These are phyloP conservation scores for Apiospora sp. DNA, from an alignment of 2,329 filamentous ascomycete species.

Conservation along the genomic window DNA sequence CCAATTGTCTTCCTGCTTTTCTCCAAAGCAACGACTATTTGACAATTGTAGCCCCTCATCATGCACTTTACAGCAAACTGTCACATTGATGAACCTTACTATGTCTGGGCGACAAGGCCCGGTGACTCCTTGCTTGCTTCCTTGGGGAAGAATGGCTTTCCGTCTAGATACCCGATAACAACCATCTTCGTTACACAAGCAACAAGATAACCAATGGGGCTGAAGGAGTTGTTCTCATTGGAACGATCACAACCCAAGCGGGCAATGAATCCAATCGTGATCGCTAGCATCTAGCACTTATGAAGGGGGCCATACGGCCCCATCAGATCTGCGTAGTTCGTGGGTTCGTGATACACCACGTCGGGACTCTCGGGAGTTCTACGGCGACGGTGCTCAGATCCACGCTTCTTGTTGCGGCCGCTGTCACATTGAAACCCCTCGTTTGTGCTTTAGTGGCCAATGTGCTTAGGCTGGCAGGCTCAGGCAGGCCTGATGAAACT, in stretches of 20 bases:
- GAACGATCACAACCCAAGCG: not conserved
- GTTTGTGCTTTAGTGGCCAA: not conserved
- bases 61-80: not conserved
- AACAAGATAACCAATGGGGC: not conserved
- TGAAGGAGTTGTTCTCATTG: not conserved
- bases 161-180: too few relatives aligned
- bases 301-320: not conserved
- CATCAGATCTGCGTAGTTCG: too few relatives aligned
- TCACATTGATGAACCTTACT: too few relatives aligned
- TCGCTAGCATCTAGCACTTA: not conserved
- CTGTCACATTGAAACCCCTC: not conserved
- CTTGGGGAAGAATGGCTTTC: too few relatives aligned
- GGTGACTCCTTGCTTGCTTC: too few relatives aligned
- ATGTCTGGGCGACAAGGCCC: too few relatives aligned
- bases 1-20: not conserved
- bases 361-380: constrained; percentile 12
- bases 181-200: not conserved
- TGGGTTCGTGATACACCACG: not conserved
- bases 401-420: constrained; percentile 3
- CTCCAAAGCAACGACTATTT: not conserved
- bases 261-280: not conserved
- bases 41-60: not conserved
- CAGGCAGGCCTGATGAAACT: not conserved
- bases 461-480: too few relatives aligned
- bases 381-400: not conserved